phyloP scores from a whole-genome alignment of 352 stramenopile genomes.

The Saprolegnia parasitica region DNA sequence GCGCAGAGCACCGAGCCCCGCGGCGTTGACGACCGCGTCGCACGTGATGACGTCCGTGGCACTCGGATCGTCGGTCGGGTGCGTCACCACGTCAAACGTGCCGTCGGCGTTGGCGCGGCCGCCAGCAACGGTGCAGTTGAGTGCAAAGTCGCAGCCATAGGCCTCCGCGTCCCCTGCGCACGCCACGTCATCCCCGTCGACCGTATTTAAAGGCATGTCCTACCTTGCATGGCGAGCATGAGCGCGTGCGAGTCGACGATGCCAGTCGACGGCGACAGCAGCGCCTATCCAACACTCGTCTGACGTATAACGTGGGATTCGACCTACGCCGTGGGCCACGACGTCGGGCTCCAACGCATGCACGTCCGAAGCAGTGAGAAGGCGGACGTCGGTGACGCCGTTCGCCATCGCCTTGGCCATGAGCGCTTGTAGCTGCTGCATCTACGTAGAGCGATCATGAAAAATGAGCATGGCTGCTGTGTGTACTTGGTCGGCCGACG shows the following conservation, averaged over 20 bases:
- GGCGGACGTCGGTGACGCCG: conserved; percentile 49
- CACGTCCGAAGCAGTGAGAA: conserved; percentile 45
- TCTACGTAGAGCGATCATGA: no score
- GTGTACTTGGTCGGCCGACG: conserved; percentile 43
- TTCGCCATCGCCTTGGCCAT: conserved; percentile 41
- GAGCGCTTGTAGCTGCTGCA: conserved; percentile 42
- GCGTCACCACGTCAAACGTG: conserved; percentile 16
- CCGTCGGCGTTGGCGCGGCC: conserved; percentile 39
- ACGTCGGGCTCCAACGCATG: conserved; percentile 51
- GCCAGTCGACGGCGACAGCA: conserved; percentile 93
- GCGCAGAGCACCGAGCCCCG: conserved; percentile 76
- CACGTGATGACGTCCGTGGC: conserved; percentile 66
- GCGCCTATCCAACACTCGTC: conserved; percentile 37
- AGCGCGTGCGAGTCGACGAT: conserved; percentile 93
- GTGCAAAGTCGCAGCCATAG: conserved; percentile 74
- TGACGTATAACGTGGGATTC: not conserved
- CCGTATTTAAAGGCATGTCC: no score
- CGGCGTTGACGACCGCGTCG: conserved; percentile 90
- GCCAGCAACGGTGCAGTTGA: conserved; percentile 58
- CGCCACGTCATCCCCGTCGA: not conserved
- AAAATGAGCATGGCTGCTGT: not conserved
- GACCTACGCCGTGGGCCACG: conserved; percentile 41
- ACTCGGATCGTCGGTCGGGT: not conserved
- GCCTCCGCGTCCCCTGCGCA: conserved; percentile 74
- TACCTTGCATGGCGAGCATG: conserved; percentile 82